A percentile compares a stretch with the other conserved stretches of the same genome.
Evolutionary conservation across 495 filamentous ascomycete genomes (phyloP).

Genomic region (Penicillium robsamsonii): DNA sequence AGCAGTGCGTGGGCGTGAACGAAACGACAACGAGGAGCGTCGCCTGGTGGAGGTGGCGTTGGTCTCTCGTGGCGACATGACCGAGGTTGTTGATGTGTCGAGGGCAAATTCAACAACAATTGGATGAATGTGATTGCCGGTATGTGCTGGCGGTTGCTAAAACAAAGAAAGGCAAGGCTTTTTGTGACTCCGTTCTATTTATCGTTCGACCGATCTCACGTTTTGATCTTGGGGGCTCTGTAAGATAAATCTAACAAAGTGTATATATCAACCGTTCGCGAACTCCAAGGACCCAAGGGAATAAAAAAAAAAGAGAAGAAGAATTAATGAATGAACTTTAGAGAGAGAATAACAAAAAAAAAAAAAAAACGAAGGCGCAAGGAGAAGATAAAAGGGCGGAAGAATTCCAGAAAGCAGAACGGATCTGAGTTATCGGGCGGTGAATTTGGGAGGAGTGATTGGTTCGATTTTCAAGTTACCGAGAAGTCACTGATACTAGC

Average conservation of each 20-base stretch:
- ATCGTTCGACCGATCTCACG: background rate
- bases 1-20: constrained; percentile 37
- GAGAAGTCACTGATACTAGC: background rate
- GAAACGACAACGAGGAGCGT: constrained; percentile 39
- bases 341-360: constrained; percentile 11
- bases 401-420: constrained; percentile 20
- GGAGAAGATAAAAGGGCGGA: constrained; percentile 25
- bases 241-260: constrained; percentile 5
- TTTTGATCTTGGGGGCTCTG: constrained; percentile 1
- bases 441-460: constrained; percentile 26
- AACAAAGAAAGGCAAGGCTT: constrained; percentile 3
- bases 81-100: constrained; percentile 8
- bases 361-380: constrained; percentile 22
- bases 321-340: constrained; percentile 19
- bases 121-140: background rate
- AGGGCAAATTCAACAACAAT: constrained; percentile 1
- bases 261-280: constrained; percentile 3
- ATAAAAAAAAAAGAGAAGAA: constrained; percentile 7
- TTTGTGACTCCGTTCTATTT: background rate
- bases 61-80: constrained; percentile 41
- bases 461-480: constrained; percentile 2
- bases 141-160: background rate
- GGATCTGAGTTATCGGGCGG: constrained; percentile 26
- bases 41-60: constrained; percentile 29
- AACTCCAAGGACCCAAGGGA: constrained; percentile 15